A percentile compares a stretch with the other conserved stretches of the same genome.
Evolutionary conservation across 169 alveolate species (phyloP).

Genomic region (Eimeria maxima): DNA sequence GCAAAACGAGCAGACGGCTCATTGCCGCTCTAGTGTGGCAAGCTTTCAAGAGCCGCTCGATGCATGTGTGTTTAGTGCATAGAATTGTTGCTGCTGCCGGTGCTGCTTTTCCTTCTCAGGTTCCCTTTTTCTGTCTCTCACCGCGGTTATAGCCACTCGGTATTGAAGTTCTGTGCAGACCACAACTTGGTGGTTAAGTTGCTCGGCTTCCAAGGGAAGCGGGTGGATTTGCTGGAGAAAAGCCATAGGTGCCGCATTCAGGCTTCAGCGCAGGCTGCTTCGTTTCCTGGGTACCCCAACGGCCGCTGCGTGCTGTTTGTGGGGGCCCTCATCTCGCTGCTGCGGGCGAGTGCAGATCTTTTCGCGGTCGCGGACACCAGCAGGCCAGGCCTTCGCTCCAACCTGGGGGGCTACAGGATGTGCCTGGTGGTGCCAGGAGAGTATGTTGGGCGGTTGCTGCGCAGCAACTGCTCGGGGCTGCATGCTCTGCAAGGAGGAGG

Average conservation of each 20-base stretch:
- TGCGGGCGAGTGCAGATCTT: constrained; percentile 77
- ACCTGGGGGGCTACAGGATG: constrained; percentile 70
- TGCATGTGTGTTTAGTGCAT: neutral
- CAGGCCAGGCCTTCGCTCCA: constrained; percentile 70
- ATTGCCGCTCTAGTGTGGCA: too few relatives aligned
- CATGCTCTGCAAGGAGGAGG: constrained; percentile 80
- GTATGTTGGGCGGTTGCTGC: constrained; percentile 72
- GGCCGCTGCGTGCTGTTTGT: constrained; percentile 77
- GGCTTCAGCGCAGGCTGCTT: constrained; percentile 75
- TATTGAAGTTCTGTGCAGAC: constrained; percentile 77
- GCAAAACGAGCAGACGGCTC: neutral
- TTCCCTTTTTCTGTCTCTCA: constrained; percentile 59
- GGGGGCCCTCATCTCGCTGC: constrained; percentile 45
- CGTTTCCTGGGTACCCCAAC: constrained; percentile 79
- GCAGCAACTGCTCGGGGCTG: constrained; percentile 80
- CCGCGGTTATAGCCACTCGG: constrained; percentile 62
- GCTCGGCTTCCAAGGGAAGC: constrained; percentile 75
- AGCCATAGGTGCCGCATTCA: constrained; percentile 78
- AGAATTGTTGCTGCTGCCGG: neutral
- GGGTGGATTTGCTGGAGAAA: constrained; percentile 65
- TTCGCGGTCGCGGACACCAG: constrained; percentile 76
- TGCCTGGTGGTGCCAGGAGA: constrained; percentile 80
- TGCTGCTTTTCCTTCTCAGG: constrained; percentile 24
- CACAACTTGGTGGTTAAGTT: constrained; percentile 80
- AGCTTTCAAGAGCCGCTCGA: too few relatives aligned